Base-by-base conservation (phyloP, 2,329 filamentous ascomycete genomes). In the Diaporthe ampelina region DNA sequence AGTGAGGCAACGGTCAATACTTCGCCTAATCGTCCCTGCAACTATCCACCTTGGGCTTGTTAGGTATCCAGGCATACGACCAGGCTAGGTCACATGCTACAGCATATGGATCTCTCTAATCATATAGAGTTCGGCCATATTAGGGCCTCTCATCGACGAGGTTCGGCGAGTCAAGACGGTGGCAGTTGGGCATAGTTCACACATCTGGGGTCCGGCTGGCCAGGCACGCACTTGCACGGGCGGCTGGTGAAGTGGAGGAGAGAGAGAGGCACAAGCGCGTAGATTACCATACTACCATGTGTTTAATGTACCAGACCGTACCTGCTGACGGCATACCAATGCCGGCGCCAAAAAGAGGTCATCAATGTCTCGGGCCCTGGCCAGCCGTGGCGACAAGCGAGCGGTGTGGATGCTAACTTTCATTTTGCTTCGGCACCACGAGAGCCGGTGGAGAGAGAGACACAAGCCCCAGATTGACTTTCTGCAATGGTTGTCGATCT, bases 331-430 rank as follows among this genome's bases (percentile, higher is more conserved):
- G 48, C 32, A 52, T 37, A 17, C n/a, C 32, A 40, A 10, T 54
- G 63, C 63, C 63, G 63, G 43, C 63, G 63, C 63, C 63, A 68
- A 50, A 48, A 68, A 50, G n/a, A 67, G 13, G 45, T 54, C 63
- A 68, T 26, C 48, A 68, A 68, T 68, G 63, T 68, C 63, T 68
- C 63, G 63, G 63, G 63, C 63, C 63, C 32, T 68, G 32, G 45
- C 48, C 63, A 54, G 48, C 63, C 63, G 48, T 40, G 63, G 40
- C 32, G n/a, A 54, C 29, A 68, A 68, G 63, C 45, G 45, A 67
- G 63, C 63, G 63, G 63, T 68, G 63, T 68, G 63, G 21, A 24
- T 68, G 48, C 63, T 45, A 54, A 54, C 48, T 54, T 68, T 68
- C 26, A 40, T 68, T 68, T 40, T 68, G 21, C 63, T 40, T 8